Conservation (phyloP, 2,329 filamentous ascomycete species). For the Fusarium pseudograminearum region DNA sequence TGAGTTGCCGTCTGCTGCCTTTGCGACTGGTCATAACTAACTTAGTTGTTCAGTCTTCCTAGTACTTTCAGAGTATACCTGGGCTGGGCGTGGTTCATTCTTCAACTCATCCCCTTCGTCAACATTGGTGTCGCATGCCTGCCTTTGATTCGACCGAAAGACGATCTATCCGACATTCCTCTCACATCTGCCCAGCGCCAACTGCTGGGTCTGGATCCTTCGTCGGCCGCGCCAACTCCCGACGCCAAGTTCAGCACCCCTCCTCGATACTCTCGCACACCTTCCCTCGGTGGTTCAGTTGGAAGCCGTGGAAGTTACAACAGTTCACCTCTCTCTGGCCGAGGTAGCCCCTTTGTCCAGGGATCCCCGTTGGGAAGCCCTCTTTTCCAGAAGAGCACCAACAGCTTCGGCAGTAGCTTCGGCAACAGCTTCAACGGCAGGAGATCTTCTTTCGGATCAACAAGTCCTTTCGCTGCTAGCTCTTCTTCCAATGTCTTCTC, state of each 20-base stretch:
- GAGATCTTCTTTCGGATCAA: slow-evolving; percentile 73
- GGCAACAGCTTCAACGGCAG: slow-evolving; percentile 54
- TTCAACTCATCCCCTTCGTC: slow-evolving; percentile 70
- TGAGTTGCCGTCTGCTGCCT: slow-evolving; percentile 47
- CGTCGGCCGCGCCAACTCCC: slow-evolving; percentile 71
- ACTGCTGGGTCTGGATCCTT: slow-evolving; percentile 83
- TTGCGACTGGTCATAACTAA: slow-evolving; percentile 31
- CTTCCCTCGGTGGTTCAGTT: slow-evolving; percentile 72
- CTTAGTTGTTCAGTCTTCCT: slow-evolving; percentile 48
- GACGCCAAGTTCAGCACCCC: slow-evolving; percentile 82
- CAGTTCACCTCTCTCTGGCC: slow-evolving; percentile 69
- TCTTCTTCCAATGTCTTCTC: slow-evolving; percentile 62
- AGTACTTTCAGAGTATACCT: slow-evolving; percentile 53
- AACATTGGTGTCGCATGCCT: slow-evolving; percentile 79
- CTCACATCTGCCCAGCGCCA: slow-evolving; percentile 81
- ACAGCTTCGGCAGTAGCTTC: slow-evolving; percentile 52
- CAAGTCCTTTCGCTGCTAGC: slow-evolving; percentile 64
- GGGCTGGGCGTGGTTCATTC: slow-evolving; percentile 59
- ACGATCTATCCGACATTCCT: slow-evolving; percentile 88
- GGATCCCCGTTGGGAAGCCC: slow-evolving; percentile 58
- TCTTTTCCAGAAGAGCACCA: slow-evolving; percentile 76
- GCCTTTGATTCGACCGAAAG: slow-evolving; percentile 78
- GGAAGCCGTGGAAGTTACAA: slow-evolving; percentile 68
- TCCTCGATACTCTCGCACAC: slow-evolving; percentile 84
- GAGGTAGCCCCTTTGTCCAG: slow-evolving; percentile 61